Evolutionary conservation across 768 basidiomycete species (phyloP), one percentile per base, ranked within the genome.

Genomic region (Suillus ampliporus): DNA sequence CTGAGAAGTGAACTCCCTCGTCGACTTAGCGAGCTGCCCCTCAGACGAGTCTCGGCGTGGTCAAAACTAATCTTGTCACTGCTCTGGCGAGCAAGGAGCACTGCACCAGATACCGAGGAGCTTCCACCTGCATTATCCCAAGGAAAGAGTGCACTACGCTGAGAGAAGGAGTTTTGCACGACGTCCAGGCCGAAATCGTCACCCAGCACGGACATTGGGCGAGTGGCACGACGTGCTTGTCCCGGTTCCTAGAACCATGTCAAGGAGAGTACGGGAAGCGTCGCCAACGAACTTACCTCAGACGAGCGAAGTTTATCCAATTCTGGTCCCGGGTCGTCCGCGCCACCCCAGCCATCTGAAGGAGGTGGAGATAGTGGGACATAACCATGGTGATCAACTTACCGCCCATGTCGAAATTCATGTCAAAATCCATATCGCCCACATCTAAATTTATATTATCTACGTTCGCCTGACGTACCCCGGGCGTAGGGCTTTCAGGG

Each of bases 121-220:
- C 88, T 90, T 44, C 79, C 80, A 1, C 87, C 89, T 5, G 91
- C 91, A 71, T 93, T 84, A 69, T 94, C 91, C 92, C 92, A 94
- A 6, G 92, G 92, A 71, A 92, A 92, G 35, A 93, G 71, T 10
- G 88, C 86, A 65, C 86, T 90, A 38, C 83, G 80, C 68, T 91
- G 90, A 21, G 90, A 90, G 46, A 76, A 72, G 37, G 74, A 73
- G 44, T 79, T 77, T 34, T 77, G 71, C 40, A 73, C 79, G 6
- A 81, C 63, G 50, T 83, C 83, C 56, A 84, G 68, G 14, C 79
- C 83, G 47, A 89, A 75, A 61, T 86, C 76, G 54, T 80, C 83
- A 41, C 82, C 84, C 28, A 84, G 63, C 10, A 80, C 68, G 46
- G 85, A 87, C 15, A 80, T 80, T 14, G 85, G 83, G 21, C 84